phyloP scores from a whole-genome alignment of 148 eudicot species.

The Diospyros kaki region DNA sequence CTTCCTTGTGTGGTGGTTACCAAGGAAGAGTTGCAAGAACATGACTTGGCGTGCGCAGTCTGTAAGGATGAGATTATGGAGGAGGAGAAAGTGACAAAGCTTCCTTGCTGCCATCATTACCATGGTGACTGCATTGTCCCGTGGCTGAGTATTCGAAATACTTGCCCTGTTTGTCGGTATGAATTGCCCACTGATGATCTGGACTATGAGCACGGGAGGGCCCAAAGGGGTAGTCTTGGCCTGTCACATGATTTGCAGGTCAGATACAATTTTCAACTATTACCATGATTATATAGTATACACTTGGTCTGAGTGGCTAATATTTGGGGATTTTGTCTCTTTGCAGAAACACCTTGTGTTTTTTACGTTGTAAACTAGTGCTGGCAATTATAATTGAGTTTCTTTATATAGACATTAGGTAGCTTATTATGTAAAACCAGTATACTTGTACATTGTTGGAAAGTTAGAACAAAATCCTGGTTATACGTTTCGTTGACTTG shows the following conservation, averaged over 20 bases:
- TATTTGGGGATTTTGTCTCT: background rate
- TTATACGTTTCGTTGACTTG: no score
- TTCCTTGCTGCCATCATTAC: conserved; percentile 82
- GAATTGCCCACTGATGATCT: conserved; percentile 94
- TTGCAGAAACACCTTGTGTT: background rate
- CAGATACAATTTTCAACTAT: conserved; percentile 45
- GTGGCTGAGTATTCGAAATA: conserved; percentile 77
- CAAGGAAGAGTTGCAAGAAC: conserved; percentile 34
- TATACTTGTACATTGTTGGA: no score
- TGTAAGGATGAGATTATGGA: conserved; percentile 65
- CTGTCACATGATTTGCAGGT: conserved; percentile 38
- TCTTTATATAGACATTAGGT: no score
- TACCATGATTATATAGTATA: conserved; percentile 29
- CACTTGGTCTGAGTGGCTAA: conserved; percentile 5
- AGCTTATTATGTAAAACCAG: no score
- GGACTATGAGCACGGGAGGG: conserved; percentile 67
- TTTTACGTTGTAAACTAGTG: background rate
- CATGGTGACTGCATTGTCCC: conserved; percentile 84
- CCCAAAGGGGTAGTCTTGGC: conserved; percentile 23
- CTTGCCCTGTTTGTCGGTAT: conserved; percentile 91
- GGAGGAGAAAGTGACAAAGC: conserved; percentile 56
- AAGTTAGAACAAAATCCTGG: no score
- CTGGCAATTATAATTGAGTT: no score
- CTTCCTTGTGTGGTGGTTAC: conserved; percentile 45
- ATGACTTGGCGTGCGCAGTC: conserved; percentile 56